Percentiles rank a stretch among this genome's conserved stretches.
Conservation (phyloP, 192 early-diverging fungal genomes). For the Backusella morwellensis region DNA sequence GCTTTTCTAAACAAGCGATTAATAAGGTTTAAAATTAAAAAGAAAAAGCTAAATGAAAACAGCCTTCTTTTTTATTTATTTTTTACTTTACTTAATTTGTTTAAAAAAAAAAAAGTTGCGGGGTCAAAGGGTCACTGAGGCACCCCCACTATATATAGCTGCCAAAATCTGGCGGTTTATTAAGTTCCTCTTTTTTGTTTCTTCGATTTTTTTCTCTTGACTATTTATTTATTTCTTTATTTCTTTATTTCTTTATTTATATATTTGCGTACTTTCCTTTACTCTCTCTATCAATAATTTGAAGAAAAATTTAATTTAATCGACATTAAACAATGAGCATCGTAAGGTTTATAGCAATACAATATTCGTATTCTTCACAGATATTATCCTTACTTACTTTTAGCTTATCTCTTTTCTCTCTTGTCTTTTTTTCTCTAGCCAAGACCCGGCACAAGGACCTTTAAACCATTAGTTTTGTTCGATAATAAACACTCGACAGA, state of each 20-base stretch:
- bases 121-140: neutral
- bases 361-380: neutral
- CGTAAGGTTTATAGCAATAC: neutral
- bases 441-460: neutral
- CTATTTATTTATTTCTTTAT: neutral
- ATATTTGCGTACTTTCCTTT: neutral
- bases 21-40: neutral
- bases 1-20: neutral
- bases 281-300: neutral
- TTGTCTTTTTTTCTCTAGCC: neutral
- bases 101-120: constrained; percentile 2
- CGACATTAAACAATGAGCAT: neutral
- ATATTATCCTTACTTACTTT: neutral
- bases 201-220: neutral
- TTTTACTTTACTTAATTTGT: neutral
- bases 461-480: constrained; percentile 2
- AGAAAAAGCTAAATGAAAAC: neutral
- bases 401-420: neutral
- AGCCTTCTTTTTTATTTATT: neutral
- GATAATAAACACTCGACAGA: neutral
- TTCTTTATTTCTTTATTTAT: no score
- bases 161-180: neutral
- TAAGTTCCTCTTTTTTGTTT: constrained; percentile 3
- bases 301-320: neutral
- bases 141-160: neutral